Percentiles rank a stretch among this genome's conserved stretches.
Evolutionary conservation across 208 protist species (phyloP).

Genomic region (Blechomonas ayalai): DNA sequence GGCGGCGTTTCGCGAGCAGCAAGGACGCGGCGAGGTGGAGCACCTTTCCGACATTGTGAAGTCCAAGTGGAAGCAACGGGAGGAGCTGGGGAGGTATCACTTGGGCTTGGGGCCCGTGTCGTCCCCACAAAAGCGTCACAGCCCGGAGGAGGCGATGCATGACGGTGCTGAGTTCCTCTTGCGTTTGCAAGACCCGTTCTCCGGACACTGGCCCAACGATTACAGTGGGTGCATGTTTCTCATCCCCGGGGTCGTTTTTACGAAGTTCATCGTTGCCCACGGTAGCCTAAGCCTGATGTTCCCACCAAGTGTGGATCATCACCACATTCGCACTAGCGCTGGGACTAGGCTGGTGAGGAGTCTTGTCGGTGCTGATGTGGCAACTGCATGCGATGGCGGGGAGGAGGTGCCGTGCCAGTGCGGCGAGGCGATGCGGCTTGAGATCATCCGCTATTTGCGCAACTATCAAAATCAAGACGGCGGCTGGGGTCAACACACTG

Average conservation of each 20-base stretch:
- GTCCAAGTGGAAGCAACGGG: constrained; percentile 27
- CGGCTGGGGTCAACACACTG: constrained; percentile 96
- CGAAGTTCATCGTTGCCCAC: constrained; percentile 81
- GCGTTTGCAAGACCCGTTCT: constrained; percentile 81
- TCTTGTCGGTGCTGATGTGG: background rate
- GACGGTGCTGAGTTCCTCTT: constrained; percentile 68
- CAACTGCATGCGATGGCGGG: constrained; percentile 7
- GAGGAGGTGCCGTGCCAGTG: constrained; percentile 30
- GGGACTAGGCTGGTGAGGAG: background rate
- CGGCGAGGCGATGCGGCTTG: constrained; percentile 48
- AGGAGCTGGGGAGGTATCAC: constrained; percentile 65
- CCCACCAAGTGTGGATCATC: constrained; percentile 22
- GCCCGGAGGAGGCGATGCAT: constrained; percentile 36
- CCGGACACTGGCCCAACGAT: constrained; percentile 97
- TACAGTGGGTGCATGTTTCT: constrained; percentile 97
- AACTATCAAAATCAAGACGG: constrained; percentile 94
- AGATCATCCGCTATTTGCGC: constrained; percentile 93
- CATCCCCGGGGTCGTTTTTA: constrained; percentile 89
- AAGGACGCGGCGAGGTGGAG: background rate
- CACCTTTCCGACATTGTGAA: constrained; percentile 11
- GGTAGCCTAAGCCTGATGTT: constrained; percentile 69
- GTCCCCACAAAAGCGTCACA: constrained; percentile 1
- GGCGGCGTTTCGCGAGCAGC: constrained; percentile 20
- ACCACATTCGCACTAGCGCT: constrained; percentile 15
- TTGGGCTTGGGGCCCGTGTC: constrained; percentile 30